Percentiles rank a stretch among this genome's conserved stretches.
Conservation (phyloP, 257 asterid genomes). For the Lantana camara region DNA sequence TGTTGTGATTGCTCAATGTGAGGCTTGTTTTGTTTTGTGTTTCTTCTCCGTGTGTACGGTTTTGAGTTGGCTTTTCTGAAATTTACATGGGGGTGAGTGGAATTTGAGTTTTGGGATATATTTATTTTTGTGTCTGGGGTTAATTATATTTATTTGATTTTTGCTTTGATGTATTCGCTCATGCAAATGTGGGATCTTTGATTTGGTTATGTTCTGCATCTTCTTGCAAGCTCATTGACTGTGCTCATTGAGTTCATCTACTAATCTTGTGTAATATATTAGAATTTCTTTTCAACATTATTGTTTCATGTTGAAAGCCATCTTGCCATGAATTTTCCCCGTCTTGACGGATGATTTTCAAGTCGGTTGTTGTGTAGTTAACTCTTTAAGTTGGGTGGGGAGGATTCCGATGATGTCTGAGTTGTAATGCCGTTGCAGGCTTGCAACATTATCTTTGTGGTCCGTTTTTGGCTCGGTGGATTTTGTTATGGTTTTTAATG, state of each 20-base stretch:
- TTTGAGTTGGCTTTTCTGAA: conserved; percentile 2
- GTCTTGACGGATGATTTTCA: no score
- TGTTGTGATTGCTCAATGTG: conserved; percentile 34
- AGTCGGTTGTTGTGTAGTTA: no score
- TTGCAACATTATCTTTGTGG: no score
- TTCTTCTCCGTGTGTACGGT: not conserved
- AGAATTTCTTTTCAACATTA: not conserved
- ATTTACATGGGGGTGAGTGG: conserved; percentile 26
- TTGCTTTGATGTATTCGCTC: conserved; percentile 13
- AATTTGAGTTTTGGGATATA: conserved; percentile 6
- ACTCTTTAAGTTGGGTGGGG: no score
- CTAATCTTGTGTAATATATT: not conserved
- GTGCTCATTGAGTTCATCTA: conserved; percentile 11
- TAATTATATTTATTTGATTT: conserved; percentile 20
- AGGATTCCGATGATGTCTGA: no score
- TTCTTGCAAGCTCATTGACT: conserved; percentile 4
- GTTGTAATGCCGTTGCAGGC: not conserved
- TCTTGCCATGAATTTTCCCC: no score
- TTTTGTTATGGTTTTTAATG: not conserved
- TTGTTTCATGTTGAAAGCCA: conserved; percentile 4
- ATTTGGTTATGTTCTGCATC: no score
- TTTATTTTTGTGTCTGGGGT: not conserved
- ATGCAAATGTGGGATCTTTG: conserved; percentile 3
- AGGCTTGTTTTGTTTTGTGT: conserved; percentile 11
- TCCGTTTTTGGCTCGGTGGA: conserved; percentile 12